These are phyloP conservation scores for Santalum album DNA, from an alignment of 164 flowering plant species.

Conservation along the genomic window DNA sequence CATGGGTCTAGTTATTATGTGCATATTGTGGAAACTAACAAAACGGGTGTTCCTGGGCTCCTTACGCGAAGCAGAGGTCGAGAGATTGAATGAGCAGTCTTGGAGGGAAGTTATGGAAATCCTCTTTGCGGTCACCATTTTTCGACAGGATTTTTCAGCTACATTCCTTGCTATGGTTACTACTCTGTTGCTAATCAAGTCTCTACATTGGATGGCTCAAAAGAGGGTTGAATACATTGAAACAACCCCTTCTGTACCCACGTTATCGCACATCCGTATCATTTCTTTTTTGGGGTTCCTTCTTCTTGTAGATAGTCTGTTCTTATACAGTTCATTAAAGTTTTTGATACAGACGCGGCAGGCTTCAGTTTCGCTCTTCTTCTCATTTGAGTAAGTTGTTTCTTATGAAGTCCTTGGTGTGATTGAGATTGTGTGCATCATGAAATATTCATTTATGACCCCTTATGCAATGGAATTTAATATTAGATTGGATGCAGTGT, in stretches of 20 bases:
- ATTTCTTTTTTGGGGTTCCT: slow-evolving; percentile 89
- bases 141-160: slow-evolving; percentile 90
- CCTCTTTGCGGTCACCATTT: slow-evolving; percentile 89
- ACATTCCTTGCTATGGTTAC: slow-evolving; percentile 86
- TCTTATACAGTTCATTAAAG: slow-evolving; percentile 56
- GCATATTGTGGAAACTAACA: slow-evolving; percentile 75
- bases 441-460: neutral
- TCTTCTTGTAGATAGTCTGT: slow-evolving; percentile 60
- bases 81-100: slow-evolving; percentile 93
- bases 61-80: slow-evolving; percentile 96
- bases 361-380: slow-evolving; percentile 92
- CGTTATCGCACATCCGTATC: slow-evolving; percentile 73
- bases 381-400: slow-evolving; percentile 85
- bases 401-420: neutral
- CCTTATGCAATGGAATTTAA: neutral
- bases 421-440: too few relatives aligned
- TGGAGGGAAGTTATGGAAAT: slow-evolving; percentile 99
- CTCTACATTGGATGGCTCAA: slow-evolving; percentile 97
- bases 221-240: slow-evolving; percentile 97
- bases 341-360: slow-evolving; percentile 56
- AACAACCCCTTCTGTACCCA: slow-evolving; percentile 84
- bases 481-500: too few relatives aligned
- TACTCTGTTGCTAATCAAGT: slow-evolving; percentile 69
- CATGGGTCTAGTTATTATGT: slow-evolving; percentile 89
- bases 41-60: slow-evolving; percentile 75